phyloP scores from a whole-genome alignment of 495 filamentous ascomycete species.

The Aspergillus homomorphus region DNA sequence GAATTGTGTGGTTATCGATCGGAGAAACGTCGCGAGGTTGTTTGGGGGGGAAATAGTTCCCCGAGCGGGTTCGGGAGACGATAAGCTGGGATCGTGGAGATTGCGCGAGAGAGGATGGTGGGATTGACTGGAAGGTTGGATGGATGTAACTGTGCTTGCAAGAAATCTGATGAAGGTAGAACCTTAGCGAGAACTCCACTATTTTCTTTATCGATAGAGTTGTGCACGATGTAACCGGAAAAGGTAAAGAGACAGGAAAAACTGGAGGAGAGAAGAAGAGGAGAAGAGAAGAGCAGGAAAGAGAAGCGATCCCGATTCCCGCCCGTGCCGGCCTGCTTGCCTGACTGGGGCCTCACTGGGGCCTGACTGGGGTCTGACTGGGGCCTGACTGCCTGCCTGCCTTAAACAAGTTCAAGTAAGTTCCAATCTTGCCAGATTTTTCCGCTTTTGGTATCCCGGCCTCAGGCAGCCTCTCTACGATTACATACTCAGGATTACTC shows the following conservation, averaged over 20 bases:
- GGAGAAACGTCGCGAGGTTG: background rate
- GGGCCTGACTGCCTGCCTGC: background rate
- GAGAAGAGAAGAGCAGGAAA: background rate
- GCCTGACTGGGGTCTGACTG: too few species aligned
- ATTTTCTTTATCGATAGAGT: background rate
- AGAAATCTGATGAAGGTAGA: background rate
- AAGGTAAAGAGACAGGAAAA: background rate
- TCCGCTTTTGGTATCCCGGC: background rate
- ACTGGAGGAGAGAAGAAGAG: background rate
- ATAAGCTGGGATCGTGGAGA: background rate
- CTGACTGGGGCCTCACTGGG: too few species aligned
- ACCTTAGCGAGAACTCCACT: background rate
- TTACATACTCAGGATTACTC: background rate
- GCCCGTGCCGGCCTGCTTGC: background rate
- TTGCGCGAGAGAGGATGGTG: background rate
- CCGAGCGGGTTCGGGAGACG: background rate
- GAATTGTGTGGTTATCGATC: background rate
- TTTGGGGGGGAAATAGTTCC: background rate
- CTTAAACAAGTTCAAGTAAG: too few species aligned
- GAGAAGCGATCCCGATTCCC: background rate
- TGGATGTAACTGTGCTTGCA: background rate
- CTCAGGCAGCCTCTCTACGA: background rate
- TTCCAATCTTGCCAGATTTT: background rate
- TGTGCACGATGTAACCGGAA: background rate
- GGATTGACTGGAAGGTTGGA: background rate